Evolutionary conservation across 2,329 filamentous ascomycete species (phyloP), one percentile per base, ranked within the genome.

Genomic region (Pseudogymnoascus sp.): DNA sequence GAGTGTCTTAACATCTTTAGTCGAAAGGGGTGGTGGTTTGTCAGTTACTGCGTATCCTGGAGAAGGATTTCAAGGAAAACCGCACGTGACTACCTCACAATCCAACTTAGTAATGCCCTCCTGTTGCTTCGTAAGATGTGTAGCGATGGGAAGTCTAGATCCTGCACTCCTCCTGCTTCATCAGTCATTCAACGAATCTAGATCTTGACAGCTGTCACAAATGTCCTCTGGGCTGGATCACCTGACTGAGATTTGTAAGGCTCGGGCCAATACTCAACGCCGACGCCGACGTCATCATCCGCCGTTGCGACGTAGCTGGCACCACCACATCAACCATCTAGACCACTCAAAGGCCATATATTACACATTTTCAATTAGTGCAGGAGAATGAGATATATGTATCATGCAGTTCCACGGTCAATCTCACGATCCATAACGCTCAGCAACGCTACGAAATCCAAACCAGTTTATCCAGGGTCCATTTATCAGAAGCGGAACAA

Each of bases 241-340:
- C 45, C 26, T 52, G 45, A 52, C 45, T 8, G 12, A 16, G 3
- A 52, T 52, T 52, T 52, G 45, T 52, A 52, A 31, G 45, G 11
- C 45, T 29, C 43, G 14, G 23, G 14, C 26, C 7, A n/a, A 16
- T 5, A 31, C 23, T 8, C 16, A 52, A 31, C 45, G 45, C 45
- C 45, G 45, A 31, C 45, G 45, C 45, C 45, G 45, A 52, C 45
- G 45, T 52, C 45, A 52, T 31, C 14, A 52, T 52, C 45, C 45
- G 45, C 45, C 26, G 14, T 29, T 10, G 23, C 14, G 14, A 52
- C 45, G 26, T 16, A 49, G 43, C 38, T 29, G 26, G 43, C 45
- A 52, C 45, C 23, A 52, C 45, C 23, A 29, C 12, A 8, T 6
- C 45, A 52, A 52, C 45, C 23, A 52, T 52, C 26, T 8, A 52